Evolutionary conservation across 2,329 filamentous ascomycete species (phyloP), one percentile per base, ranked within the genome.

Genomic region (Penicillium rolfsii): DNA sequence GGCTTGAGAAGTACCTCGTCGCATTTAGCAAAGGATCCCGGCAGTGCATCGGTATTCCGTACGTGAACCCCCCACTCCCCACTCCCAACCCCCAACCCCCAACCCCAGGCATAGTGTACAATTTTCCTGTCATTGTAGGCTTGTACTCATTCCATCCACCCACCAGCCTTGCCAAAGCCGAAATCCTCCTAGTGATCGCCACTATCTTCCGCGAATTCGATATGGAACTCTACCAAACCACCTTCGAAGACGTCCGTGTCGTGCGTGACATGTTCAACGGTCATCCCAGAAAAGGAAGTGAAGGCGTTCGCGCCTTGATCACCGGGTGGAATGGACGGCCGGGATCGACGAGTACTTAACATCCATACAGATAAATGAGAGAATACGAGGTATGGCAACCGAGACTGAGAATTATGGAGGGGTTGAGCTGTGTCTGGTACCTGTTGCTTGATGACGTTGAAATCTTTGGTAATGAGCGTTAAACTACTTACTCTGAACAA

Each of bases 41-140:
- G 24, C 77, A 77, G 67, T 84, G 82, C 61, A 71, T 80, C 12
- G 82, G 82, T 16, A 79, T 80, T 48, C 79, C 82, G 71, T 74
- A 65, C 12, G 53, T 56, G 52, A 43, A 26, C 12, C 16, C 28
- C 50, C 33, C 22, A 2, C 9, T 14, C 35, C 19, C 36, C 28
- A 7, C 28, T 12, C 14, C 33, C 35, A 8, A 30, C 9, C 19
- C 19, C 33, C 35, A 8, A 30, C 9, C 19, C 19, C 14, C 30
- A 24, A 12, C 28, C 5, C 19, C 19, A 22, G 40, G 5, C 8
- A 43, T 11, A 16, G 35, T 12, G 24, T 11, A 24, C 9, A 24
- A 40, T 2, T 33, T 33, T 3, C 16, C 12, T 11, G 5, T 24
- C 38, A 30, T 33, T 33, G 30, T 33, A 33, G 19, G 19, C 19